Base-by-base conservation (phyloP, 148 eudicot genomes). In the Rhododendron vialii region DNA sequence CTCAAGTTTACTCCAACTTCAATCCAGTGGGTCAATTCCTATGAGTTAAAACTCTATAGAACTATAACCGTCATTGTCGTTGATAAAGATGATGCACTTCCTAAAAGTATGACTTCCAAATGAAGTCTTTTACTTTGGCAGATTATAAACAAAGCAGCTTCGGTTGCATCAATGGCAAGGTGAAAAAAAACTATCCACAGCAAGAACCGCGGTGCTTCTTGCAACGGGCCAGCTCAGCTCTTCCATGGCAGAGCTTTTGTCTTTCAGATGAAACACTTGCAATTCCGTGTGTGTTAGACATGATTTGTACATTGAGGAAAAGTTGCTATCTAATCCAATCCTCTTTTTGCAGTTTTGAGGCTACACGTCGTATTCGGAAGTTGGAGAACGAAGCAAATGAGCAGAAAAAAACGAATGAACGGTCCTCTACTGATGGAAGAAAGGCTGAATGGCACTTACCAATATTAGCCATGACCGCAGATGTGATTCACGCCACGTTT, bases 381-480 rank as follows among this genome's bases (percentile, higher is more conserved):
- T 89, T 90, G 92, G 96, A 94, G 87, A 74, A 86, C 26, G 81
- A 89, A 76, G 93, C 90, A 80, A 91, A 90, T 50, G 69, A 86
- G 28, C 61, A 82, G 69, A 78, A 80, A 63, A 43, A 80, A 63
- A 43, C 7, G 38, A 89, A 87, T 9, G 89, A 55, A 65, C 85
- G 50, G 43, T 47, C 84, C 24, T 24, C 18, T 53, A 33, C 35
- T 30, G 88, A 59, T 36, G 86, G 87, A 80, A 80, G 80, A 26
- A 83, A 53, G 82, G 6, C 78, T 0, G 78, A 65, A 51, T 89
- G 93, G 90, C 96, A 94, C 82, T 38, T 94, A 78, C 96, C 96
- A 7, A 91, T 94, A 77, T 75, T 94, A 85, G 94, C 96, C 55
- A 94, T 94, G 96, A 94, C 96, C 0, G 96, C 96, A 9, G 96